Base-by-base conservation (phyloP, 176 grass and related monocot genomes). In the Urochloa ruziziensis region DNA sequence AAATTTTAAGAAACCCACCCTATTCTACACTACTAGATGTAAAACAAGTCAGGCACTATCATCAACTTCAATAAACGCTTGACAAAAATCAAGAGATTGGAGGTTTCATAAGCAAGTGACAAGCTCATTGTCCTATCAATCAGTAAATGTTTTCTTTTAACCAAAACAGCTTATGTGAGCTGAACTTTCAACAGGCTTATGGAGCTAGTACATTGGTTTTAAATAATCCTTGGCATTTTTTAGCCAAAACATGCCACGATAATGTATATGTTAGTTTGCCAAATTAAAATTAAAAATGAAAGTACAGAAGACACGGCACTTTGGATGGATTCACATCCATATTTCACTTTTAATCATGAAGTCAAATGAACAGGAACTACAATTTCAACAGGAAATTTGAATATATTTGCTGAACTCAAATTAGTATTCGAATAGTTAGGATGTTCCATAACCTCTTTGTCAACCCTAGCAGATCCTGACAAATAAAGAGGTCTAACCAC, bases 281-380 rank as follows among this genome's bases (percentile, higher is more conserved):
- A 42, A 74, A 86, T 73, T 54, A 54, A 52, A 74, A 49, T 36
- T 81, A 19, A 80, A 80, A 86, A 56, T 67, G 4, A 23, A 35
- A 62, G 43, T 44, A 70, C 51, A 24, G 33, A 39, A 53, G 12
- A 70, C 21, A 58, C 19, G 27, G 18, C 51, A 67, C 64, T 81
- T 86, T 74, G 17, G 48, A 44, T 67, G 48, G 35, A 70, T 29
- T 7, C 85, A 58, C 32, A 39, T 74, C 29, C 43, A 74, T 53
- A 48, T 52, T 83, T 74, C 29, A 49, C 29, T 51, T 25, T 21
- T 47, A 56, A 54, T 4, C 67, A 62, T 7, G 5, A 32, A 24
- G 6, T 18, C 61, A 34, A 79, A 62, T 64, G 43, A 83, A 81
- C 44, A 81, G 28, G 51, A 67, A 80, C 10, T 75, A 34, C 36